A percentile compares a stretch with the other conserved stretches of the same genome.
phyloP scores from a whole-genome alignment of 805 yeast genomes.

The Suhomyces canberraensis region DNA sequence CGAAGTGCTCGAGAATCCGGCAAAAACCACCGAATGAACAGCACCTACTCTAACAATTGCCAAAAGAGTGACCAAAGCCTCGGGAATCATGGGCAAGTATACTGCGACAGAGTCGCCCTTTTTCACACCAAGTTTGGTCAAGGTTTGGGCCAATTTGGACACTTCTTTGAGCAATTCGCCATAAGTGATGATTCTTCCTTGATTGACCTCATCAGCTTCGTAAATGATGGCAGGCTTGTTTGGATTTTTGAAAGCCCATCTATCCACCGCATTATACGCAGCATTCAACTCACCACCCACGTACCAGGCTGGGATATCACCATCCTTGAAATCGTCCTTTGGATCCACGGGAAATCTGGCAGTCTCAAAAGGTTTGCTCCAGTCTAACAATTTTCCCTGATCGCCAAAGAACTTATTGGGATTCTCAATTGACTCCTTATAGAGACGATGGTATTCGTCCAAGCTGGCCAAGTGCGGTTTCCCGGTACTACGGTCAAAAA shows the following conservation, averaged over 20 bases:
- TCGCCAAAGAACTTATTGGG: conserved; percentile 56
- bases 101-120: conserved; percentile 97
- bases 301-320: conserved; percentile 84
- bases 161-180: conserved; percentile 85
- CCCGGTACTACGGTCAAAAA: conserved; percentile 41
- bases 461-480: conserved; percentile 47
- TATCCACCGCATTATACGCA: conserved; percentile 87
- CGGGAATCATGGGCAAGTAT: conserved; percentile 97
- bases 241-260: conserved; percentile 89
- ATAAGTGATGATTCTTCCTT: conserved; percentile 73
- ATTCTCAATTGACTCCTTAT: conserved; percentile 54
- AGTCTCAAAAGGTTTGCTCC: conserved; percentile 51
- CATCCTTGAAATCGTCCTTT: conserved; percentile 47
- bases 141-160: conserved; percentile 79
- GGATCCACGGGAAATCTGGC: conserved; percentile 46
- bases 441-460: conserved; percentile 48
- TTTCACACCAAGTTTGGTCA: conserved; percentile 78
- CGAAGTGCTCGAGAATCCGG: conserved; percentile 94
- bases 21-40: conserved; percentile 91
- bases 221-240: conserved; percentile 80
- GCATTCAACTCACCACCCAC: conserved; percentile 92
- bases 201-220: conserved; percentile 88
- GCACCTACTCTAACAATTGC: conserved; percentile 96
- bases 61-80: conserved; percentile 88
- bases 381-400: conserved; percentile 49